Base-by-base conservation (phyloP, 148 eudicot genomes). In the Pouteria glomerata region DNA sequence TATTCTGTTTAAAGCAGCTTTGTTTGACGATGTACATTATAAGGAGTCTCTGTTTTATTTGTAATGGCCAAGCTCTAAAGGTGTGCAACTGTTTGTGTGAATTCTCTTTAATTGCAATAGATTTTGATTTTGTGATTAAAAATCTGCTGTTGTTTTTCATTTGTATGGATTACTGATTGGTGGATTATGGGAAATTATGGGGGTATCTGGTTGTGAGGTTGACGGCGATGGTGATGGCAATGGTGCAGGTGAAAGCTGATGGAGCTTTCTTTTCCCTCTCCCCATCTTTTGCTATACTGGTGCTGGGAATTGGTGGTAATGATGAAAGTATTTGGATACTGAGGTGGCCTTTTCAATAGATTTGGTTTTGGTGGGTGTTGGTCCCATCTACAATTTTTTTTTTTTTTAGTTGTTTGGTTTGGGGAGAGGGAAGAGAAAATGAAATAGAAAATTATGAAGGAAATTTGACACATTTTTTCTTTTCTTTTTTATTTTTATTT, bases 11-110 rank as follows among this genome's bases (percentile, higher is more conserved):
- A 26, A 53, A 24, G 4, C 63, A 45, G 53, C 29, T 65, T 70
- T 33, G 67, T 66, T 70, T 63, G 73, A 65, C 24, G 48, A 45
- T 79, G 74, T 75, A 79, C 33, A 61, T 71, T 58, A 29, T 59
- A 24, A 68, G 73, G 42, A 47, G 57, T 55, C 55, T 61, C 45
- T 66, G 59, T 48, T 79, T 58, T 79, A 18, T 74, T 72, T 79
- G 66, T 69, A 79, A 56, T 70, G 78, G 52, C 66, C 42, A 74
- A 73, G 51, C 66, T 52, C 31, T 59, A 58, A 71, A 39, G 41
- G 70, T 34, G 70, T 73, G 71, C 16, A 33, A 63, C 70, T 61
- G 23, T 44, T 14, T 67, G 64, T 27, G 29, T 66, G 63, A n/a
- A n/a, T 7, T 74, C 41, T 44, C 47, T 42, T 52, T 34, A 52